Evolutionary conservation across 2,329 filamentous ascomycete species (phyloP).

Genomic region (Ascochyta lentis): DNA sequence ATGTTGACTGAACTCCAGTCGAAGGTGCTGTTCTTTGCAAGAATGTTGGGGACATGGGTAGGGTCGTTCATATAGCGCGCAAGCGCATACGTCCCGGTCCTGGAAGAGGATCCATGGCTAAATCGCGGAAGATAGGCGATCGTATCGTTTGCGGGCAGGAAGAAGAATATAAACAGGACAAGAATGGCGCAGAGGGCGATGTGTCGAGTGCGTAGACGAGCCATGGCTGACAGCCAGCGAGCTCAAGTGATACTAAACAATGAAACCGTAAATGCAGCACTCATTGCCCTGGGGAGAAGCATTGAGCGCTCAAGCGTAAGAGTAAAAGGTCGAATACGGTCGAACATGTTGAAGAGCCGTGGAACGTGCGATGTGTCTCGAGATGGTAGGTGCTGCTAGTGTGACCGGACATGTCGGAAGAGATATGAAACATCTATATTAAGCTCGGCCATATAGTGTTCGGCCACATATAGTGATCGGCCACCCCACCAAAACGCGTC

Average conservation of each 20-base stretch:
- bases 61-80: conserved; percentile 45
- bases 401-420: conserved; percentile 1
- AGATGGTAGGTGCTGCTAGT: conserved; percentile 14
- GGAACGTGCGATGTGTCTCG: conserved; percentile 17
- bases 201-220: conserved; percentile 39
- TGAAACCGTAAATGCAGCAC: background rate
- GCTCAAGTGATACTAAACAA: conserved; percentile 14
- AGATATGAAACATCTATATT: conserved; percentile 6
- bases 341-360: conserved; percentile 11
- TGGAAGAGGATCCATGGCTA: conserved; percentile 14
- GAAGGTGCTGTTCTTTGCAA: conserved; percentile 37
- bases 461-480: no score
- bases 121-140: conserved; percentile 12
- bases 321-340: background rate
- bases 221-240: conserved; percentile 28
- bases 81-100: conserved; percentile 28
- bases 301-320: background rate
- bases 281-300: conserved; percentile 16
- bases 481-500: no score
- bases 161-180: conserved; percentile 37
- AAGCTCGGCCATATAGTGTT: no score
- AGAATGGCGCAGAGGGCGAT: conserved; percentile 34
- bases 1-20: conserved; percentile 42
- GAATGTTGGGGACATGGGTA: conserved; percentile 28
- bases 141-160: conserved; percentile 28